Evolutionary conservation across 1,139 yeast genomes (phyloP), one percentile per base, ranked within the genome.

Genomic region (Zygosaccharomyces pseudobailii): DNA sequence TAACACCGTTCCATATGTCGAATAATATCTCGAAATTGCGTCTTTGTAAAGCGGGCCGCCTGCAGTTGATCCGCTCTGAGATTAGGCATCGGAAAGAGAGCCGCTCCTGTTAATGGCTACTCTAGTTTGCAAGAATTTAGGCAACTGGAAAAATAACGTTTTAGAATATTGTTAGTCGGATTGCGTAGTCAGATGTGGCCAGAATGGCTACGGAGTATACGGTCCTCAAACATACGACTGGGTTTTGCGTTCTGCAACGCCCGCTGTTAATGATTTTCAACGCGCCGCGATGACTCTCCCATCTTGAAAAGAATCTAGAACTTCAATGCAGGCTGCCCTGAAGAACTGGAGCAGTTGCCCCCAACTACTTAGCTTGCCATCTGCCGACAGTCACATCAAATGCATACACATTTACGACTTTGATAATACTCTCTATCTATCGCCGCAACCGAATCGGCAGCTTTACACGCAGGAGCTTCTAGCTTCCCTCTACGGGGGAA

Each of bases 351-450:
- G 46, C 36, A 61, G 67, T 39, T 53, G 61, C 41, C 50, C 51
- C 2, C 46, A 43, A 7, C 51, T 49, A 17, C 38, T 60, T 27
- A 44, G 46, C 19, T 34, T 54, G 19, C 62, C 63, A 4, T 30
- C 40, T 6, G 36, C 39, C 20, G 45, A 20, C 25, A 24, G 36
- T 1, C 47, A 40, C 5, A 57, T 69, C 17, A 59, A 47, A 32
- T 61, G 58, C 32, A 55, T 75, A 4, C 75, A 73, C 53, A 59
- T 75, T 13, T 75, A 72, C 54, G 79, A 75, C 52, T 75, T 75
- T 50, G 80, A 76, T 55, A 71, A 73, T 42, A 73, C 79, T 0
- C 56, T 76, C 17, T 74, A 73, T 54, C 55, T 59, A 25, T 69
- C 78, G 2, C 79, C 79, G 2, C 54, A 59, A 2, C 77, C 78